Conservation (phyloP, 345 rosid genomes). For the Passiflora organensis region DNA sequence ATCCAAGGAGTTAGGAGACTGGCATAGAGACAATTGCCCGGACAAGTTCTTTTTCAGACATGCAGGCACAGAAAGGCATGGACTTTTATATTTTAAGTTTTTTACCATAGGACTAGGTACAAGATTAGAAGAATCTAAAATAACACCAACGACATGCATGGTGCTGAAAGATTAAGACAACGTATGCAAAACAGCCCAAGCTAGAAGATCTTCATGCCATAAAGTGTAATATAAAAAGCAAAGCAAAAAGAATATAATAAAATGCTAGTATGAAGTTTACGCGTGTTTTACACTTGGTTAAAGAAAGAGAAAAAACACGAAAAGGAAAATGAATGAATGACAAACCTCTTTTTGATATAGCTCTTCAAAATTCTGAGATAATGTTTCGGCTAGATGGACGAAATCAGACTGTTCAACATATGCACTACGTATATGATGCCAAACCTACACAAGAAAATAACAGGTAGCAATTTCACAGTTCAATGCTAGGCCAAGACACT, state of each 20-base stretch:
- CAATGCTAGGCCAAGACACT: neutral
- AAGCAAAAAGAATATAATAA: neutral
- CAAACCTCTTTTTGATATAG: slow-evolving; percentile 32
- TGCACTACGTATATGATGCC: slow-evolving; percentile 30
- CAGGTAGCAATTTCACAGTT: neutral
- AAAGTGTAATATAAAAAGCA: neutral
- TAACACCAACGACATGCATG: neutral
- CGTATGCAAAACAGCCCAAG: neutral
- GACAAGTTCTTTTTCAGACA: no score
- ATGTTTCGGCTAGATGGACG: slow-evolving; percentile 22
- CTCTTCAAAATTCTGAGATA: slow-evolving; percentile 32
- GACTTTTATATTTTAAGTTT: neutral
- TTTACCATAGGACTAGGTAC: neutral
- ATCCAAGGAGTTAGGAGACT: neutral
- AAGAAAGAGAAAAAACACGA: neutral
- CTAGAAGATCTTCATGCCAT: neutral
- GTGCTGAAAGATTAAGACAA: neutral
- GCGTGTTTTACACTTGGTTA: no score
- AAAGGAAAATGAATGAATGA: neutral
- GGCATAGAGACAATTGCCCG: no score
- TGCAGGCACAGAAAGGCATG: neutral
- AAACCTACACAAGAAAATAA: slow-evolving; percentile 25
- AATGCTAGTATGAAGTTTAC: neutral
- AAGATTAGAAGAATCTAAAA: neutral
- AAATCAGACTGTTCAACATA: slow-evolving; percentile 28